phyloP scores from a whole-genome alignment of 116 monocot genomes.

The Trichopus zeylanicus region DNA sequence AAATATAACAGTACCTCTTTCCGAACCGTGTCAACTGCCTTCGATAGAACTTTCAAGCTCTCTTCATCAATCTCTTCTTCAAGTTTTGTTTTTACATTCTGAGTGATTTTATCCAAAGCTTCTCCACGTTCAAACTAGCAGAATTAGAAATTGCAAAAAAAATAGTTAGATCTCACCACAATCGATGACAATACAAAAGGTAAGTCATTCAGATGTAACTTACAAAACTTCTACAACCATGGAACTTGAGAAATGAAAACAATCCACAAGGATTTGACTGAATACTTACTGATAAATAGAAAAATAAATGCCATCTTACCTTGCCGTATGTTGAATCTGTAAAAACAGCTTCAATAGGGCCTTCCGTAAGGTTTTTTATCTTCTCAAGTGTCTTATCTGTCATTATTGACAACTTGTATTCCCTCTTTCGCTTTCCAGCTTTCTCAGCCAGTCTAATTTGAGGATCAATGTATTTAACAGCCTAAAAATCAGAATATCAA shows the following conservation, averaged over 20 bases:
- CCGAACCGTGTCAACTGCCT: conserved; percentile 76
- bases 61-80: conserved; percentile 93
- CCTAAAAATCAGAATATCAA: conserved; percentile 36
- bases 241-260: not conserved
- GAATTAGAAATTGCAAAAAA: not conserved
- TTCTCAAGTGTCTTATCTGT: conserved; percentile 64
- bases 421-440: conserved; percentile 86
- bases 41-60: conserved; percentile 70
- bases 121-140: conserved; percentile 94
- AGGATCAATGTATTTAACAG: conserved; percentile 88
- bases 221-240: not conserved
- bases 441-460: conserved; percentile 87
- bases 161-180: not conserved
- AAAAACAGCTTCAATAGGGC: conserved; percentile 81
- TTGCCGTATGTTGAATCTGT: conserved; percentile 92
- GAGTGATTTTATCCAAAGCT: conserved; percentile 86
- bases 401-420: conserved; percentile 82
- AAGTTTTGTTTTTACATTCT: conserved; percentile 68
- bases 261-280: not conserved
- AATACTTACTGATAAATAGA: not conserved
- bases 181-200: not conserved
- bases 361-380: conserved; percentile 52
- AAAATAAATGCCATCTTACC: conserved; percentile 23
- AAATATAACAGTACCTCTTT: conserved; percentile 53
- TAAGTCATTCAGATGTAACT: not conserved